Evolutionary conservation across 2,329 filamentous ascomycete genomes (phyloP).

Genomic region (Dactylonectria estremocensis): DNA sequence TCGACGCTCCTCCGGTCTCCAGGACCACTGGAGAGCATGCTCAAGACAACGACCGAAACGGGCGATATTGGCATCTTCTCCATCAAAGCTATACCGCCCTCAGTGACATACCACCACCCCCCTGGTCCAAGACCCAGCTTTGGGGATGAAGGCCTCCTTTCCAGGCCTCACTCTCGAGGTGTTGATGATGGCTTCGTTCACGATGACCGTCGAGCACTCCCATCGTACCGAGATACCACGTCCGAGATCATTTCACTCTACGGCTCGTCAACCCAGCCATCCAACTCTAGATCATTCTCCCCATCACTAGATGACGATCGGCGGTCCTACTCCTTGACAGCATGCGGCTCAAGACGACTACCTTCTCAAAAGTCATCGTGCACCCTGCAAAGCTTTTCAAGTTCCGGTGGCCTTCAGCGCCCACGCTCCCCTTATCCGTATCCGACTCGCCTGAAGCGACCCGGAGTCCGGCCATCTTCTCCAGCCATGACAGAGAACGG

Average conservation of each 20-base stretch:
- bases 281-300: slow-evolving; percentile 59
- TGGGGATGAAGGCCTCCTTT: slow-evolving; percentile 48
- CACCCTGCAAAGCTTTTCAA: slow-evolving; percentile 64
- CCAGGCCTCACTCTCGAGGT: slow-evolving; percentile 50
- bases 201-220: slow-evolving; percentile 62
- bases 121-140: slow-evolving; percentile 50
- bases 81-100: slow-evolving; percentile 57
- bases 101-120: slow-evolving; percentile 49
- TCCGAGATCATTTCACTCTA: slow-evolving; percentile 72
- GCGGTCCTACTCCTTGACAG: slow-evolving; percentile 70
- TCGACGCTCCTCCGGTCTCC: slow-evolving; percentile 62
- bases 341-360: slow-evolving; percentile 63
- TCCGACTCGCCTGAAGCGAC: slow-evolving; percentile 69
- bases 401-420: slow-evolving; percentile 61
- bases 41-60: slow-evolving; percentile 76
- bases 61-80: slow-evolving; percentile 76
- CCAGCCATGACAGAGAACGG: slow-evolving; percentile 65
- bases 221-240: slow-evolving; percentile 66
- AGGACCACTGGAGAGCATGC: slow-evolving; percentile 74
- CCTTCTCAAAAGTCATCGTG: slow-evolving; percentile 64
- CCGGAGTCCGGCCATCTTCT: slow-evolving; percentile 65
- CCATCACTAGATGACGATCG: slow-evolving; percentile 62
- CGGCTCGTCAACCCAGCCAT: slow-evolving; percentile 64
- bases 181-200: slow-evolving; percentile 52
- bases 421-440: slow-evolving; percentile 73